phyloP scores from a whole-genome alignment of 2,329 filamentous ascomycete genomes.

The Xylariaceae sp. region DNA sequence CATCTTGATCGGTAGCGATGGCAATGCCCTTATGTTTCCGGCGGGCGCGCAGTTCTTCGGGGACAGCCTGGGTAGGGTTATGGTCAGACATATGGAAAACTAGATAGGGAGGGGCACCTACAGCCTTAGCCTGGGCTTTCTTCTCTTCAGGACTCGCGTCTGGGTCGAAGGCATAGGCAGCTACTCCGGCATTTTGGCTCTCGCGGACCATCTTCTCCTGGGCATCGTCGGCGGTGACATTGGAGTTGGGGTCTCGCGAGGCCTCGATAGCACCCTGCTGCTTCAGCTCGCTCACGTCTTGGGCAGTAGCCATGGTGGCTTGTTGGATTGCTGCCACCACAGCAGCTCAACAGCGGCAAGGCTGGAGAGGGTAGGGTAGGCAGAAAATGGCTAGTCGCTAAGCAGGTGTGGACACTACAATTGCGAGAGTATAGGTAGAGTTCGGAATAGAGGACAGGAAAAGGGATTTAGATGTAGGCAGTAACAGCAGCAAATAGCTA shows the following conservation, averaged over 20 bases:
- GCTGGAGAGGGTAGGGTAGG: no score
- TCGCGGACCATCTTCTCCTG: conserved; percentile 72
- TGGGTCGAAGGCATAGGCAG: conserved; percentile 83
- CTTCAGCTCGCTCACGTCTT: conserved; percentile 63
- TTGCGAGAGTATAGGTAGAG: no score
- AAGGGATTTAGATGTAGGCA: no score
- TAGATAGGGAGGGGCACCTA: conserved; percentile 41
- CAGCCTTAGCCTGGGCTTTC: conserved; percentile 70
- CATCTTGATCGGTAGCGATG: conserved; percentile 75
- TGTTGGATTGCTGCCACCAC: conserved; percentile 18
- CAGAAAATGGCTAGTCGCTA: no score
- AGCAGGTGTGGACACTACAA: no score
- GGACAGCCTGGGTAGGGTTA: conserved; percentile 47
- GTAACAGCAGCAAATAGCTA: no score
- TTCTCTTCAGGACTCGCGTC: conserved; percentile 82
- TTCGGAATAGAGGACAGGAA: no score
- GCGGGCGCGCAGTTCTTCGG: conserved; percentile 52
- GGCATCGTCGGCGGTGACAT: conserved; percentile 64
- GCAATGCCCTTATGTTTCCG: conserved; percentile 61
- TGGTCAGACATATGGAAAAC: conserved; percentile 2
- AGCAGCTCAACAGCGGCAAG: conserved; percentile 17
- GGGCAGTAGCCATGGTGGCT: conserved; percentile 28
- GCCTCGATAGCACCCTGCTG: conserved; percentile 76
- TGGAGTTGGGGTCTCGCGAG: conserved; percentile 65
- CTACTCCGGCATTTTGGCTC: conserved; percentile 71